Conservation (phyloP, 2,329 filamentous ascomycete species). For the Curvularia hawaiiensis region DNA sequence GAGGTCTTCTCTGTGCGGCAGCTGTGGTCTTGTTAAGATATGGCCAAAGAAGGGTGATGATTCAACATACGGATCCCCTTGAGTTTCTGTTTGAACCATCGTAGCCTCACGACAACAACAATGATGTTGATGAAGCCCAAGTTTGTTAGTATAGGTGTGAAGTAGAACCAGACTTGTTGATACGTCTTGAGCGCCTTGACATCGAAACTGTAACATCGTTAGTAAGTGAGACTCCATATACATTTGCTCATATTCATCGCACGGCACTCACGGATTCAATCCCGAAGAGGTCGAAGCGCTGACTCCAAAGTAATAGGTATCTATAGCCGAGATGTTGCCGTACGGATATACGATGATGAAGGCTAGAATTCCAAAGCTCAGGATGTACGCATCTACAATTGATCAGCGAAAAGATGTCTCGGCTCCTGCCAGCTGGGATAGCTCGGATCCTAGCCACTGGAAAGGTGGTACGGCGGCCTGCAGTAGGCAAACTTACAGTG, state of each 20-base stretch:
- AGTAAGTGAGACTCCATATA: slow-evolving; percentile 7
- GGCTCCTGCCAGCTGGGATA: neutral
- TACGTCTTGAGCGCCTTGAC: slow-evolving; percentile 54
- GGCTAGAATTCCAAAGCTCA: slow-evolving; percentile 72
- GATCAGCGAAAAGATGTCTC: slow-evolving; percentile 7
- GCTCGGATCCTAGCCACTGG: neutral
- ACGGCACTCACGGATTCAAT: slow-evolving; percentile 69
- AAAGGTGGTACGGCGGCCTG: neutral
- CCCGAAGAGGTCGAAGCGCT: slow-evolving; percentile 91
- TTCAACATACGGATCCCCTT: slow-evolving; percentile 69
- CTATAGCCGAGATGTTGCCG: slow-evolving; percentile 74
- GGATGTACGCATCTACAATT: slow-evolving; percentile 74
- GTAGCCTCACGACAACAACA: slow-evolving; percentile 89
- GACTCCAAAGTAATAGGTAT: slow-evolving; percentile 83
- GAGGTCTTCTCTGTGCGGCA: slow-evolving; percentile 63
- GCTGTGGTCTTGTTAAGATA: slow-evolving; percentile 1
- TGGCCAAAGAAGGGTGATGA: neutral
- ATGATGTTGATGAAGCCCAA: slow-evolving; percentile 58
- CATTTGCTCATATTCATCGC: too few relatives aligned
- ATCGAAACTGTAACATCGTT: slow-evolving; percentile 48
- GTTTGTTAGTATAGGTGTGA: slow-evolving; percentile 45
- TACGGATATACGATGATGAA: slow-evolving; percentile 77
- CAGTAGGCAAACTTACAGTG: slow-evolving; percentile 63
- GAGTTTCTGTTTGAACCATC: slow-evolving; percentile 98
- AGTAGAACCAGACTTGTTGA: slow-evolving; percentile 55